Base-by-base conservation (phyloP, 2,329 filamentous ascomycete genomes). In the Dactylella cylindrospora region DNA sequence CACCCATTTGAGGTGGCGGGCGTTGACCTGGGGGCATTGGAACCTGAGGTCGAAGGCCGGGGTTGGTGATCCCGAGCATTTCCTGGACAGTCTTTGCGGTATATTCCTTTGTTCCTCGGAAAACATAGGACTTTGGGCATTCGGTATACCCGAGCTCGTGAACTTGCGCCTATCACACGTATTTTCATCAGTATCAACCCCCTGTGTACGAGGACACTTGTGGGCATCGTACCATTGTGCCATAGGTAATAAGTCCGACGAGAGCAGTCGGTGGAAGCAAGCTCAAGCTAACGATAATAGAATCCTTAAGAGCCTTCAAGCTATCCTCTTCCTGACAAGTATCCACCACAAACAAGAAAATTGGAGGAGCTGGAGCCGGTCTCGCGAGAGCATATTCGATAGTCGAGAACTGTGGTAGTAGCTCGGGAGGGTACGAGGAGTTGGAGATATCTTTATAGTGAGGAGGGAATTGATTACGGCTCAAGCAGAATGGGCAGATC, bases 61-160 rank as follows among this genome's bases (percentile, higher is more conserved):
- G 78, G 15, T 85, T 81, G 40, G 84, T 79, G 50, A 96, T 79
- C 22, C 90, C 93, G 44, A 98, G 84, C 93, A 98, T 98, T 71
- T 98, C 93, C 74, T 97, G 91, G n/a, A 98, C 90, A 73, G 97
- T 90, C 76, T 97, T 97, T 49, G 90, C 88, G n/a, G 84, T 81
- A 74, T 98, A 98, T 71, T 98, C 93, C 78, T 97, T 98, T 78
- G 84, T 96, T 31, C 93, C 93, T 53, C 91, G 84, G 80, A 98
- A 98, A 33, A 98, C 93, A 70, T 96, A 98, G 4, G 91, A 96
- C 76, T 97, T 98, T 67, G 93, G 89, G 74, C 93, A 98, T 75
- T 97, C 93, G 51, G 88, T 90, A 72, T 98, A 98, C 51, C 93
- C 93, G 68, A 98, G 88, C 75, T 98, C 93, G 72, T 98, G 93